Conservation (phyloP, 2,329 filamentous ascomycete genomes). For the Penicillium sp. region DNA sequence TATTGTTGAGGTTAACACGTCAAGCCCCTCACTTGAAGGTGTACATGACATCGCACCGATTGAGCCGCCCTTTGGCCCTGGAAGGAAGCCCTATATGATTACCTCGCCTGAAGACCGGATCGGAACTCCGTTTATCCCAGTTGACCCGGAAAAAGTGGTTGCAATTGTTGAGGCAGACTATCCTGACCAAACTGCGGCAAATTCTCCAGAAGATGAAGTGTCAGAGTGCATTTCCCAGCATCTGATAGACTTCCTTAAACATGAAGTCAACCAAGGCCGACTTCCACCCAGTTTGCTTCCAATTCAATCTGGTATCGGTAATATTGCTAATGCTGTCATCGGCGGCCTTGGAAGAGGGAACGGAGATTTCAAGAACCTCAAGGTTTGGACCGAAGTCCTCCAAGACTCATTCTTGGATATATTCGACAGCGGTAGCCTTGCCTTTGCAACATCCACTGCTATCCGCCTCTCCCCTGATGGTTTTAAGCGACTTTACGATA, state of each 20-base stretch:
- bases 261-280: conserved; percentile 77
- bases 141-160: conserved; percentile 82
- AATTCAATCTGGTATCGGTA: conserved; percentile 85
- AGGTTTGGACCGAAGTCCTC: conserved; percentile 91
- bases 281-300: conserved; percentile 76
- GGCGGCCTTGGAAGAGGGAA: conserved; percentile 72
- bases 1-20: conserved; percentile 89
- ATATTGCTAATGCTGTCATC: conserved; percentile 90
- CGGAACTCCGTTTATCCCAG: conserved; percentile 76
- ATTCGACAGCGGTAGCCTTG: conserved; percentile 82
- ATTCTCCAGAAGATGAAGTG: conserved; percentile 72
- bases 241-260: conserved; percentile 82
- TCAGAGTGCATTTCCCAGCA: conserved; percentile 75
- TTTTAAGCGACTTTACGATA: conserved; percentile 87
- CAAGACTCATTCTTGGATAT: conserved; percentile 92
- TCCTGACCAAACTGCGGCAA: conserved; percentile 73
- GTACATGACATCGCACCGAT: conserved; percentile 88
- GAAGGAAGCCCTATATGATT: conserved; percentile 75
- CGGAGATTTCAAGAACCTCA: conserved; percentile 82
- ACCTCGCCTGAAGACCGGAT: conserved; percentile 85
- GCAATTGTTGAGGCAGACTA: conserved; percentile 85
- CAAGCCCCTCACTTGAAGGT: conserved; percentile 80
- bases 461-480: conserved; percentile 89
- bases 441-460: conserved; percentile 87
- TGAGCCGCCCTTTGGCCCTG: conserved; percentile 51